These are phyloP conservation scores for Crassisporium funariophilum DNA, from an alignment of 768 basidiomycete genomes.

Conservation along the genomic window DNA sequence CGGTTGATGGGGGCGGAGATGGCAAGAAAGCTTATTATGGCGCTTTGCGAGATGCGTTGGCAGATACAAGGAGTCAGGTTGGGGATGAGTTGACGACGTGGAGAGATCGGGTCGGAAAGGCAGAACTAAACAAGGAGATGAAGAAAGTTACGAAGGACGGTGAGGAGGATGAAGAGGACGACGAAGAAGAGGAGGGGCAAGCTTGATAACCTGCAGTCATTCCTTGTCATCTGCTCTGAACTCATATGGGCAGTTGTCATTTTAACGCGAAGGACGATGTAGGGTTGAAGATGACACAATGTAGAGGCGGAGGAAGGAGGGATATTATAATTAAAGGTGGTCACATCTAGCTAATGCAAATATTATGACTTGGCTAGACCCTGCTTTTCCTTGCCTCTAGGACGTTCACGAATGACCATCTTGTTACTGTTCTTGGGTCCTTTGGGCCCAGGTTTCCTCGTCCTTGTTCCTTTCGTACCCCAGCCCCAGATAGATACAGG, in stretches of 20 bases:
- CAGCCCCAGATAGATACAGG: constrained; percentile 92
- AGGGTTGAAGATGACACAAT: not conserved
- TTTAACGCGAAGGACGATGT: not conserved
- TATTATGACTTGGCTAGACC: constrained; percentile 35
- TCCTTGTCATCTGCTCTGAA: too few relatives aligned
- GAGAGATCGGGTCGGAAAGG: constrained; percentile 72
- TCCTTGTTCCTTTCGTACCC: constrained; percentile 90
- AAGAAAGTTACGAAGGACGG: constrained; percentile 45
- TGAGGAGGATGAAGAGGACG: too few relatives aligned
- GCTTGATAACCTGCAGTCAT: too few relatives aligned
- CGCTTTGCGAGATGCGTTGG: constrained; percentile 49
- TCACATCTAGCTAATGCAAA: too few relatives aligned
- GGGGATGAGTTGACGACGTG: constrained; percentile 74
- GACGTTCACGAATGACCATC: constrained; percentile 85
- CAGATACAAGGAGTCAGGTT: constrained; percentile 51
- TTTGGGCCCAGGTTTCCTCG: constrained; percentile 89
- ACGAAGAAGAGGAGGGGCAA: too few relatives aligned
- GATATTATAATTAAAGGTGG: too few relatives aligned
- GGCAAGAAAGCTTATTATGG: constrained; percentile 48
- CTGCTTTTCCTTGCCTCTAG: constrained; percentile 64
- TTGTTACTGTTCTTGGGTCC: constrained; percentile 90
- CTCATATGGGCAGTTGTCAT: too few relatives aligned
- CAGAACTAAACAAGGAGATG: constrained; percentile 62
- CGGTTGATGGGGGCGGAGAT: constrained; percentile 11
- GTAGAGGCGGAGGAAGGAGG: too few relatives aligned